Conservation (phyloP, 768 basidiomycete genomes). For the Russula sp. region DNA sequence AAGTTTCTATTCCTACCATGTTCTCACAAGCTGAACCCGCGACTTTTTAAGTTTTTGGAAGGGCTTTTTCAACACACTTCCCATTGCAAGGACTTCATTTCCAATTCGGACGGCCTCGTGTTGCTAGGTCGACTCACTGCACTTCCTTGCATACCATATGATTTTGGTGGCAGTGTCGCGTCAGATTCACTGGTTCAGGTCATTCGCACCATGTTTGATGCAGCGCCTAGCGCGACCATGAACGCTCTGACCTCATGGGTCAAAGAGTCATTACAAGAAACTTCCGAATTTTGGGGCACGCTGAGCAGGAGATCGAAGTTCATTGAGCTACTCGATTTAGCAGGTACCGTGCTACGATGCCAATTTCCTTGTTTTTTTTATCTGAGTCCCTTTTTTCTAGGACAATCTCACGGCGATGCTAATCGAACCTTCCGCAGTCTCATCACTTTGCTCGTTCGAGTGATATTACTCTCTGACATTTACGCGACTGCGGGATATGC, state of each 20-base stretch:
- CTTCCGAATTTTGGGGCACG: slow-evolving; percentile 63
- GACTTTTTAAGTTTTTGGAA: slow-evolving; percentile 69
- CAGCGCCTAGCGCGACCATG: slow-evolving; percentile 71
- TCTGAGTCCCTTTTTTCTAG: slow-evolving; percentile 29
- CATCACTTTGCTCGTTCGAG: slow-evolving; percentile 68
- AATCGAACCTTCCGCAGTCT: slow-evolving; percentile 68
- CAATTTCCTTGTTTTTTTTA: not conserved
- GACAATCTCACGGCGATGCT: slow-evolving; percentile 41
- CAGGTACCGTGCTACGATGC: slow-evolving; percentile 14
- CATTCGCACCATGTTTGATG: slow-evolving; percentile 84
- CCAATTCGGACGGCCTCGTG: slow-evolving; percentile 63
- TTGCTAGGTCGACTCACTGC: slow-evolving; percentile 71
- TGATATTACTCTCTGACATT: slow-evolving; percentile 80
- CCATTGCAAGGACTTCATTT: slow-evolving; percentile 87
- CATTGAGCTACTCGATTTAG: slow-evolving; percentile 53
- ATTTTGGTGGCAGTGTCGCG: slow-evolving; percentile 78
- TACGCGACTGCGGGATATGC: slow-evolving; percentile 79
- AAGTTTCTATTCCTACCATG: not conserved
- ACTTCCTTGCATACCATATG: slow-evolving; percentile 82
- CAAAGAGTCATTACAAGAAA: slow-evolving; percentile 60
- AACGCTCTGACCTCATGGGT: slow-evolving; percentile 65
- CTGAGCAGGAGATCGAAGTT: slow-evolving; percentile 54
- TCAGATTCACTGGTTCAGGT: slow-evolving; percentile 87
- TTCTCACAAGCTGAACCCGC: slow-evolving; percentile 4
- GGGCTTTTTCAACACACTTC: slow-evolving; percentile 89